Conservation (phyloP, 1,139 yeast genomes). For the Spencermartinsiella ligniputridi region DNA sequence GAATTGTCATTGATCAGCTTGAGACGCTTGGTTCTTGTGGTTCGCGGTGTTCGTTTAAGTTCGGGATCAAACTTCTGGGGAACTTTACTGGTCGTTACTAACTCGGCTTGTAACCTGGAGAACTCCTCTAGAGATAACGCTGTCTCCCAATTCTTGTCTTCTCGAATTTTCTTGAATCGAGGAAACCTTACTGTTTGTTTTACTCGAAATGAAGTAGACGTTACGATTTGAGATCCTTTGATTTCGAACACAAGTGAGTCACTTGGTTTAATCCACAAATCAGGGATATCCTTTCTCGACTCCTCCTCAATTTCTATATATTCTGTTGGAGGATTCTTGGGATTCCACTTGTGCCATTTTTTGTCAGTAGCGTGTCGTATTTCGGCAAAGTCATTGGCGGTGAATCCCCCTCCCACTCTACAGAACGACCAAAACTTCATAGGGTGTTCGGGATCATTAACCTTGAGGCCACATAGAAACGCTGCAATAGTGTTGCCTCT, state of each 20-base stretch:
- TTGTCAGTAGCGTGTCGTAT: constrained; percentile 57
- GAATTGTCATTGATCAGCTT: constrained; percentile 9
- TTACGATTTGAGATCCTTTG: constrained; percentile 71
- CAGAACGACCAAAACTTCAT: constrained; percentile 56
- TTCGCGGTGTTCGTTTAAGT: constrained; percentile 7
- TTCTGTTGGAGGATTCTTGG: constrained; percentile 34
- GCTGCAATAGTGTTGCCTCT: constrained; percentile 43
- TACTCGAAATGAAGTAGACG: constrained; percentile 50
- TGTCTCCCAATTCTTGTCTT: constrained; percentile 59
- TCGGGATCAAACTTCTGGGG: constrained; percentile 16
- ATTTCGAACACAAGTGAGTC: constrained; percentile 80
- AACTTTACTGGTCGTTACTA: constrained; percentile 13
- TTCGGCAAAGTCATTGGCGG: constrained; percentile 53
- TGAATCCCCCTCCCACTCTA: constrained; percentile 80
- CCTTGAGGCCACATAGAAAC: constrained; percentile 66
- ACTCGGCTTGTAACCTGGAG: constrained; percentile 20
- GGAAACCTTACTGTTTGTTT: constrained; percentile 74
- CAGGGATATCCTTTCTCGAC: constrained; percentile 48
- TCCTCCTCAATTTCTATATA: constrained; percentile 44
- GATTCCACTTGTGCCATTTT: constrained; percentile 52
- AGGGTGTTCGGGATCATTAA: constrained; percentile 33
- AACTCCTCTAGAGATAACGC: constrained; percentile 55
- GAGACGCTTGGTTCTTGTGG: constrained; percentile 7
- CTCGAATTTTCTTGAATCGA: constrained; percentile 62
- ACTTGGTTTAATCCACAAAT: constrained; percentile 73